Evolutionary conservation across 495 filamentous ascomycete species (phyloP), one percentile per base, ranked within the genome.

Genomic region (Penicillium arizonense): DNA sequence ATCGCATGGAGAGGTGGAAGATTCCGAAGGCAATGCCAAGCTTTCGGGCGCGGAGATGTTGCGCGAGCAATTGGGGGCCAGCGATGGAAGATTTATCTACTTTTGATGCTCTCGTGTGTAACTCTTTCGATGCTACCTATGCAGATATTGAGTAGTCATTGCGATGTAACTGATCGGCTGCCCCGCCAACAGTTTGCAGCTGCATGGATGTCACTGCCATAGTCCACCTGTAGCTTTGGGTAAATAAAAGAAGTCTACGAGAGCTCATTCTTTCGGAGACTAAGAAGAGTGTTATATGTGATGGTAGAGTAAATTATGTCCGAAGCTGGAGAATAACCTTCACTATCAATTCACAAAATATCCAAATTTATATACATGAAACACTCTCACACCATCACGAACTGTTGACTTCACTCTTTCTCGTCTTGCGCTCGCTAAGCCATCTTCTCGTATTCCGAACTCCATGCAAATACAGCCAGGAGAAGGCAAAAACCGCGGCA

Each of bases 391-490:
- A 39, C 12, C 18, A 10, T 47, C 44, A 47, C 33, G 20, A 10
- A 16, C 24, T 39, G 35, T 28, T 45, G 34, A 35, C 14, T 35
- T 48, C 51, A 20, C 34, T 46, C 50, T 68, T 71, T 50, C 50
- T 72, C 38, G 77, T 59, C 64, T 71, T 77, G 49, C 73, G 69
- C 7, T 62, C 63, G 64, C 72, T 78, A 16, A 80, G 38, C 57
- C 66, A 61, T 2, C 48, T 57, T 64, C 70, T 78, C n/a, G 78
- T 43, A 46, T 69, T 64, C 14, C 65, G 60, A 21, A 72, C 44
- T 0, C 79, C 80, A 50, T 78, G 73, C 6, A 82, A 66, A 61
- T 80, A 81, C 2, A 82, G 50, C 80, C 76, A 85, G 1, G 78
- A 81, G 38, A 77, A 68, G 7, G 69, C 5, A 36, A 81, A 83